Conservation (phyloP, 2,329 filamentous ascomycete species). For the Penicillium sp. region DNA sequence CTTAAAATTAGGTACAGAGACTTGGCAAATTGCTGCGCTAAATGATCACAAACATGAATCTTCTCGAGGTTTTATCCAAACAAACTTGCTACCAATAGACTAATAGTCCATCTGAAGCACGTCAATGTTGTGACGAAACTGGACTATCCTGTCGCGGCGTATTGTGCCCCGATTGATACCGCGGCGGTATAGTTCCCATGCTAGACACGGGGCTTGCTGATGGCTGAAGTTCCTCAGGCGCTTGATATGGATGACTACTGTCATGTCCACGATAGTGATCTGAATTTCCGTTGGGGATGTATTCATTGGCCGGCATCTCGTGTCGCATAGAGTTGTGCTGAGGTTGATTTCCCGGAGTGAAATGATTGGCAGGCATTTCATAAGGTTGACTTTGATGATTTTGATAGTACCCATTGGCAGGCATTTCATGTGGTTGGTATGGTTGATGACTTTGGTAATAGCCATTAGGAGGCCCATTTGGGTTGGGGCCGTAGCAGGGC, state of each 20-base stretch:
- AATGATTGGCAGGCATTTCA: not conserved
- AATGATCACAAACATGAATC: not conserved
- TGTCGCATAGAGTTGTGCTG: not conserved
- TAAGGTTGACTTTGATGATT: not conserved
- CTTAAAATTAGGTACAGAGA: no score
- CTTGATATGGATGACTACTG: not conserved
- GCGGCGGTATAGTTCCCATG: not conserved
- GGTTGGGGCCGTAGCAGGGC: not conserved
- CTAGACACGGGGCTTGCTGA: not conserved
- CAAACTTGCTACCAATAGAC: no score
- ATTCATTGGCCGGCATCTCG: not conserved
- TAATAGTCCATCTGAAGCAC: not conserved
- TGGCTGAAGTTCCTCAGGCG: not conserved
- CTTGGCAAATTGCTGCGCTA: not conserved
- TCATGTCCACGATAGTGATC: no score
- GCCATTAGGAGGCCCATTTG: slow-evolving; percentile 1
- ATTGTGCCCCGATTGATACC: not conserved
- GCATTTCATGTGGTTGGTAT: not conserved
- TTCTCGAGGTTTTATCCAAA: no score
- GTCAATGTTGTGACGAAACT: not conserved
- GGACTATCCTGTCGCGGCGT: not conserved
- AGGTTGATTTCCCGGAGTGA: not conserved
- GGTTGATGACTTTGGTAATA: not conserved
- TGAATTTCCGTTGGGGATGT: not conserved
- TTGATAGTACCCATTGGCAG: not conserved